Base-by-base conservation (phyloP, 345 rosid species). In the Hevea brasiliensis region DNA sequence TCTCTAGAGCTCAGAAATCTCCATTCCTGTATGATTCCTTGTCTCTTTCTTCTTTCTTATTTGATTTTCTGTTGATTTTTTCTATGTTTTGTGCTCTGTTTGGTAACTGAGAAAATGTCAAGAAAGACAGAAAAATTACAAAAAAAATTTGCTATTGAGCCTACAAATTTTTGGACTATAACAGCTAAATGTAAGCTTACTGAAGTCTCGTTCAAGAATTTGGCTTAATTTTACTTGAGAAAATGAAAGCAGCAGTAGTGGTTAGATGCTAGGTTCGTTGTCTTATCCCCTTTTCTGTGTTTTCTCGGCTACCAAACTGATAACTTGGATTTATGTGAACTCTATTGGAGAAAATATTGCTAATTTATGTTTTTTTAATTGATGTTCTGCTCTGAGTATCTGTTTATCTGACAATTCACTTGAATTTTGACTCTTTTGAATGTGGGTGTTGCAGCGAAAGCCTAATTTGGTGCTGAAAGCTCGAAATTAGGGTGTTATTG, bases 401-500 rank as follows among this genome's bases (percentile, higher is more conserved):
- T 73, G 50, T 44, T 10, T 71, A 21, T 83, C 41, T 65, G 50
- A 55, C 18, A 66, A 35, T 77, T 77, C 26, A 13, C 58, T 32
- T 63, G 61, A 67, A 24, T 14, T 75, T 40, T 77, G 47, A 44
- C 32, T 73, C 55, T 60, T n/a, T 60, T 67, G 51, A 41, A 48
- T 73, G 63, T 26, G 37, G 37, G 37, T 79, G 64, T 70, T 41
- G 20, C 56, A 62, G 61, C 73, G 82, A 75, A 83, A 74, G 83
- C 85, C 82, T 82, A 81, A 81, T 60, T 77, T 50, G 67, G 67
- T 68, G 81, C 26, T 68, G 76, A 63, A 59, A 71, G 74, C 68
- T 51, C 20, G 54, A 67, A 68, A 40, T 75, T 74, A 26, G 71
- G 73, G 48, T 65, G 76, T 75, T 68, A 42, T 40, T 50, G 70